Evolutionary conservation across 108 stramenopile species (phyloP), one percentile per base, ranked within the genome.

Genomic region (Skeletonema marinoi): DNA sequence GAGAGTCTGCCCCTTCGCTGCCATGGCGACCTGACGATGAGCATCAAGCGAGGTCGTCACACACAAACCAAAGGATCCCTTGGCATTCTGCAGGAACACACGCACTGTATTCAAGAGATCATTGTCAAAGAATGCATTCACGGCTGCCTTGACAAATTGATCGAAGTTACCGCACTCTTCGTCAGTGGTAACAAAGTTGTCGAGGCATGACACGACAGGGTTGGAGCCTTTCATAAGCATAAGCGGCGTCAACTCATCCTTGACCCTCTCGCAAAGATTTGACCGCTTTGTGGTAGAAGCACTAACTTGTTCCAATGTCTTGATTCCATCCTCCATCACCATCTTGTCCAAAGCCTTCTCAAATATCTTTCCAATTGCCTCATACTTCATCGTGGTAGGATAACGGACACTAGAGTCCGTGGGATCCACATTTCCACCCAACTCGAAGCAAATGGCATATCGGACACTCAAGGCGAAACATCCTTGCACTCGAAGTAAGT

Each of bases 91-190:
- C 74, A 92, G 66, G 51, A 92, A 90, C 11, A 75, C 68, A 46
- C 75, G 60, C 11, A 76, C 73, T 11, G 85, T 85, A 42, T 74
- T 38, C 32, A 88, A 78, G 12, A 93, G 65, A 68, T 93, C 92
- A 66, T 88, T 84, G 70, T 90, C 88, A 60, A 88, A 88, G 74
- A 90, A 93, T 11, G 88, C 89, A 63, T 85, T 46, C 7, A 93
- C 68, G 1, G 86, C 81, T 1, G 33, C 63, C 44, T 64, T 46
- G 19, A 75, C 76, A 56, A 73, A 74, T 12, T 41, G 38, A 13
- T 19, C 38, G 14, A 68, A 54, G 16, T 54, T 44, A 12, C 33
- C 71, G 2, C 38, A 59, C 58, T 71, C 80, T 39, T 19, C 70
- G 14, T 71, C 56, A 14, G 59, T 33, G 33, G 58, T 32, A 46